Evolutionary conservation across 2,329 filamentous ascomycete species (phyloP), one percentile per base, ranked within the genome.

Genomic region (Gaeumannomyces tritici): DNA sequence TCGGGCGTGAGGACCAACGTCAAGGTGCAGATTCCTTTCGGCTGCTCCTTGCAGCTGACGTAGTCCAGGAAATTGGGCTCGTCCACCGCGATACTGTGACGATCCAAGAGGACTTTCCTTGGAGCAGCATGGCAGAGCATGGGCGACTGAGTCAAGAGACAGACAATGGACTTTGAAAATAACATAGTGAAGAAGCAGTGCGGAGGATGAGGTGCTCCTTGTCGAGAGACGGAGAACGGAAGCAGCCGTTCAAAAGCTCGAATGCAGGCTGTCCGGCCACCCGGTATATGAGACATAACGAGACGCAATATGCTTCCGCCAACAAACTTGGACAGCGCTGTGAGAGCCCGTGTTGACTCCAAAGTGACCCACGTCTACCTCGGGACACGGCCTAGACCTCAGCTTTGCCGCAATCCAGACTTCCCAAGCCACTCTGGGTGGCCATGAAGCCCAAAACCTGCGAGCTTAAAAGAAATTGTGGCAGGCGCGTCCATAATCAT

Each of bases 61-160:
- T 61, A 61, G 47, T 61, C 59, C 8, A 61, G 42, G 11, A 61
- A 61, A 12, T 61, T 61, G 27, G 59, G 59, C 21, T 61, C 42
- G n/a, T 61, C 42, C 24, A 42, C 26, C 13, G 13, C 26, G 35
- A 47, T 59, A 24, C 7, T 47, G 24, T 21, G 18, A 35, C 31
- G 35, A 21, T n/a, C 13, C 33, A 29, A 5, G 29, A 15, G 33
- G 35, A 11, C 21, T 2, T 24, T 47, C n/a, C 28, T 28, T 24
- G 26, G 26, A 11, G 9, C 13, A 4, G 27, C 33, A 42, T 42
- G 26, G 58, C 35, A 24, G 12, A 59, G 9, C 9, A 51, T 6
- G 24, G 58, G 21, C n/a, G 24, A 51, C 3, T 24, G 24, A 26
- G 58, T 35, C 12, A 51, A 24, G 58, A 47, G n/a, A 35, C 26